Evolutionary conservation across 108 stramenopile genomes (phyloP).

Genomic region (Cyclotella atomus): DNA sequence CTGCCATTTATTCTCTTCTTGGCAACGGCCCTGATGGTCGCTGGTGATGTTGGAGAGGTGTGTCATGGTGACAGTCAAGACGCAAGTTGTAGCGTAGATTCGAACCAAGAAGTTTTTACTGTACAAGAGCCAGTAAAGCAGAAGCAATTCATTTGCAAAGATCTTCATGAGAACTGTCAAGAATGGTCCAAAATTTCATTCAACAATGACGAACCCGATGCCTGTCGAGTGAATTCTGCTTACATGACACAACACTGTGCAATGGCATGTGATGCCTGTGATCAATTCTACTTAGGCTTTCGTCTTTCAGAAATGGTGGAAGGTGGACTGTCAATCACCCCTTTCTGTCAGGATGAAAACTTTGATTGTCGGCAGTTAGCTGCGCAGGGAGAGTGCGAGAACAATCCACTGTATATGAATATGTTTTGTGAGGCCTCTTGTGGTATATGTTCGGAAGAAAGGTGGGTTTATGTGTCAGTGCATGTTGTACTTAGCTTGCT

Average conservation of each 20-base stretch:
- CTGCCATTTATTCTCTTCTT: too few species aligned
- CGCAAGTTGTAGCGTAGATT: too few species aligned
- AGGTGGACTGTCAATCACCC: background rate
- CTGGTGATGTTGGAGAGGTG: too few species aligned
- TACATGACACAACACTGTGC: slow-evolving; percentile 37
- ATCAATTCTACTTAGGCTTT: background rate
- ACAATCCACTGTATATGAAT: background rate
- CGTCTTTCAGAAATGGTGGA: background rate
- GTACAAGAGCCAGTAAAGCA: background rate
- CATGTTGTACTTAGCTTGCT: slow-evolving; percentile 34
- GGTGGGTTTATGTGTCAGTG: background rate
- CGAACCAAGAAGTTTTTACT: too few species aligned
- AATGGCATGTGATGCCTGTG: slow-evolving; percentile 10
- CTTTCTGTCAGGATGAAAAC: slow-evolving; percentile 8
- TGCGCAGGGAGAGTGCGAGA: slow-evolving; percentile 13
- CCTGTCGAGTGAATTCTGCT: slow-evolving; percentile 38
- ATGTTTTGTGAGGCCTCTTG: background rate
- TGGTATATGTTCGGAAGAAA: background rate
- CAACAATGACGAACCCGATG: slow-evolving; percentile 28
- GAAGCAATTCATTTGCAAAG: slow-evolving; percentile 7
- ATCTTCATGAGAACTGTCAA: slow-evolving; percentile 26
- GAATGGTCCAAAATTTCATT: slow-evolving; percentile 11
- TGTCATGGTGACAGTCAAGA: too few species aligned
- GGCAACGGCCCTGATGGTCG: too few species aligned
- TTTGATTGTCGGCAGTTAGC: slow-evolving; percentile 11